These are phyloP conservation scores for Paramecium tetraurelia DNA, from an alignment of 73 alveolate genomes.

Conservation along the genomic window DNA sequence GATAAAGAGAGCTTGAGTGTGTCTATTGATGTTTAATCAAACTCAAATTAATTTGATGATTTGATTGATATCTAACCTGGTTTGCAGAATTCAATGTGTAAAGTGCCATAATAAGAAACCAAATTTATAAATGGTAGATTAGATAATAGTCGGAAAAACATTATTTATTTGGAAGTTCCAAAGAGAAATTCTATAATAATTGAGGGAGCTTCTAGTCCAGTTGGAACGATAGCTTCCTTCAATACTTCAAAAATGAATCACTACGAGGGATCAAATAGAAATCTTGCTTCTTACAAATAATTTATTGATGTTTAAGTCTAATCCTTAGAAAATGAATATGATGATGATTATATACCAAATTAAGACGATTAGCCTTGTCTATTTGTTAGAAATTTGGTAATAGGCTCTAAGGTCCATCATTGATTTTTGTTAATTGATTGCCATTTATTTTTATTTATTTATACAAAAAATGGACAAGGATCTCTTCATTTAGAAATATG, in stretches of 20 bases:
- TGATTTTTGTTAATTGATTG: background rate
- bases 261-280: background rate
- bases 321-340: background rate
- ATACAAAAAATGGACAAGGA: background rate
- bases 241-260: conserved; percentile 38
- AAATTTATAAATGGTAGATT: conserved; percentile 30
- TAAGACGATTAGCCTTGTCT: conserved; percentile 24
- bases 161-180: background rate
- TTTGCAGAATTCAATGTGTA: conserved; percentile 10
- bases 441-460: background rate
- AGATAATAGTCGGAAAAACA: background rate
- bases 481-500: background rate
- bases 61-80: background rate
- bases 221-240: background rate
- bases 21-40: background rate
- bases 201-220: conserved; percentile 15
- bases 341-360: background rate
- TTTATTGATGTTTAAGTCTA: background rate
- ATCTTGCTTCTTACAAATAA: conserved; percentile 9
- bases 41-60: background rate
- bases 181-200: background rate
- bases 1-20: conserved; percentile 10
- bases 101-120: background rate
- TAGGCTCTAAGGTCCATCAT: background rate
- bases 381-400: background rate